Evolutionary conservation across 306 rosid species (phyloP).

Genomic region (Sindora glabra): DNA sequence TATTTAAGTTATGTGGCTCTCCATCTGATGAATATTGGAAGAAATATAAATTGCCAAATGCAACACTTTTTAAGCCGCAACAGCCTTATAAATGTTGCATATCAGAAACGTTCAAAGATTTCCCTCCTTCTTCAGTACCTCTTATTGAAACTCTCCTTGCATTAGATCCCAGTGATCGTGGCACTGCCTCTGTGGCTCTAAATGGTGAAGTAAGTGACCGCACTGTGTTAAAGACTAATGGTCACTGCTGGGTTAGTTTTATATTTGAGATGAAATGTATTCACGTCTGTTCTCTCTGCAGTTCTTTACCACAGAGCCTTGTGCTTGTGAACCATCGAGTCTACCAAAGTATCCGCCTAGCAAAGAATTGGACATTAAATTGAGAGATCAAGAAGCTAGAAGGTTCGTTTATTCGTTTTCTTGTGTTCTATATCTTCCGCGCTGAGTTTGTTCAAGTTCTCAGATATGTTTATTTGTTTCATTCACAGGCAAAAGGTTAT

Average conservation of each 20-base stretch:
- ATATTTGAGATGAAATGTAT: constrained; percentile 9
- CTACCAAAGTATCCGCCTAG: constrained; percentile 94
- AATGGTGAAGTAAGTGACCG: constrained; percentile 80
- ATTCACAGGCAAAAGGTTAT: constrained; percentile 66
- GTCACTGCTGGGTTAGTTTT: constrained; percentile 13
- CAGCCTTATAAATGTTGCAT: constrained; percentile 65
- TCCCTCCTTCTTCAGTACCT: constrained; percentile 65
- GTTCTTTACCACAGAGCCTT: constrained; percentile 80
- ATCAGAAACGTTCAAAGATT: constrained; percentile 59
- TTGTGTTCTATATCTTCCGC: constrained; percentile 8
- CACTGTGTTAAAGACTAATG: no score
- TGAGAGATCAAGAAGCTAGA: constrained; percentile 94
- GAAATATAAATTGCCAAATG: constrained; percentile 79
- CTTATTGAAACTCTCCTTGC: constrained; percentile 76
- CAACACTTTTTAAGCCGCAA: constrained; percentile 88
- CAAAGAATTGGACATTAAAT: constrained; percentile 88
- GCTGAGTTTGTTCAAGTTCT: constrained; percentile 13
- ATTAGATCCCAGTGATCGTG: constrained; percentile 65
- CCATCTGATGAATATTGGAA: constrained; percentile 89
- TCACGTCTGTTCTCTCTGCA: constrained; percentile 34
- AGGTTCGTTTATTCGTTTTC: constrained; percentile 41
- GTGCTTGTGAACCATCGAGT: constrained; percentile 86
- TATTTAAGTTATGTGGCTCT: constrained; percentile 94
- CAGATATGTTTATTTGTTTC: constrained; percentile 19
- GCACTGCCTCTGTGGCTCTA: constrained; percentile 60